Evolutionary conservation across 495 filamentous ascomycete species (phyloP).

Genomic region (Aspergillus homomorphus): DNA sequence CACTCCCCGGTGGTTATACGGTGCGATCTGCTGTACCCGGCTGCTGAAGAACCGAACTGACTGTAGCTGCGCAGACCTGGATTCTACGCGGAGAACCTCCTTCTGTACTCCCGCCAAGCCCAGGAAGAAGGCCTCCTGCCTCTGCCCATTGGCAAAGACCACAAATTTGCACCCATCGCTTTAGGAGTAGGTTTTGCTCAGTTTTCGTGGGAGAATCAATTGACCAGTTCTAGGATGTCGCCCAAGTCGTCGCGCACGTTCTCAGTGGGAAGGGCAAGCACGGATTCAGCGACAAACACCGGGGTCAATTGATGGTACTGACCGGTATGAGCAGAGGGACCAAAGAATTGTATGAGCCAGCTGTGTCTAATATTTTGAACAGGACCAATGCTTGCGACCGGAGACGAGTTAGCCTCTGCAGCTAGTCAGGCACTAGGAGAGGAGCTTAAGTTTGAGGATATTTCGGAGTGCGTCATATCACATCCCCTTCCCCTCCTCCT

Average conservation of each 20-base stretch:
- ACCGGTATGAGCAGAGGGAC: conserved; percentile 34
- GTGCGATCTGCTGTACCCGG: conserved; percentile 26
- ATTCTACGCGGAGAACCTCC: conserved; percentile 58
- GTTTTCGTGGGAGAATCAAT: not conserved
- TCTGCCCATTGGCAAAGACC: conserved; percentile 46
- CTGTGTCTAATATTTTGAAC: not conserved
- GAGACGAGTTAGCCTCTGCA: conserved; percentile 49
- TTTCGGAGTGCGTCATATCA: conserved; percentile 40
- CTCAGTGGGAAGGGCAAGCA: conserved; percentile 51
- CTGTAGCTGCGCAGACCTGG: conserved; percentile 32
- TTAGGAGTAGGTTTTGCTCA: conserved; percentile 33
- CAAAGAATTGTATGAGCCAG: not conserved
- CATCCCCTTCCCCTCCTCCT: not conserved
- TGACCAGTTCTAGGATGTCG: conserved; percentile 38
- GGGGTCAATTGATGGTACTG: conserved; percentile 53
- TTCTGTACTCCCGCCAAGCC: conserved; percentile 47
- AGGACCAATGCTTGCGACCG: conserved; percentile 51
- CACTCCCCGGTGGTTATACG: conserved; percentile 51
- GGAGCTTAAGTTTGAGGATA: conserved; percentile 52
- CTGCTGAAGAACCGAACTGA: not conserved
- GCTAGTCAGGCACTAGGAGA: conserved; percentile 48
- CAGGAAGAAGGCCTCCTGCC: conserved; percentile 45
- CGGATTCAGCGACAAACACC: conserved; percentile 53
- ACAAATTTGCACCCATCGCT: conserved; percentile 55
- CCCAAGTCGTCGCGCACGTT: conserved; percentile 50